Evolutionary conservation across 768 basidiomycete species (phyloP).

Genomic region (Pulveroboletus sp.): DNA sequence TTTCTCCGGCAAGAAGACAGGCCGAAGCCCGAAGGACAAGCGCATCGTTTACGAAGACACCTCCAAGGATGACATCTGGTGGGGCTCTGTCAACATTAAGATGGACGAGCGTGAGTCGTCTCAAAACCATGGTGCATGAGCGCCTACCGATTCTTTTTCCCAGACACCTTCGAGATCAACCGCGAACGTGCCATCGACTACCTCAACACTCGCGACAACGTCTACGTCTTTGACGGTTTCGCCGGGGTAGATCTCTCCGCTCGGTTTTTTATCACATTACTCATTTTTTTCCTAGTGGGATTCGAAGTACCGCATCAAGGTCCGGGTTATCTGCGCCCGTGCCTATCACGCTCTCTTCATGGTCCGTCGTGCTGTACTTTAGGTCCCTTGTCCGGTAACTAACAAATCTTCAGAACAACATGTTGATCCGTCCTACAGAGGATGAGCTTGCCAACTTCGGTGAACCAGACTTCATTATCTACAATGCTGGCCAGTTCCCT

Average conservation of each 20-base stretch:
- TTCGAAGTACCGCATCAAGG: conserved; percentile 98
- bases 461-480: conserved; percentile 99
- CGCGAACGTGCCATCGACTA: conserved; percentile 99
- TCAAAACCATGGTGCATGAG: not conserved
- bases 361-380: conserved; percentile 47
- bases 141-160: conserved; percentile 5
- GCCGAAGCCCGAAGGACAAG: conserved; percentile 97
- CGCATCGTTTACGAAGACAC: conserved; percentile 98
- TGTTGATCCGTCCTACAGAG: conserved; percentile 97
- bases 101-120: conserved; percentile 84
- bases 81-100: conserved; percentile 99
- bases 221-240: conserved; percentile 96
- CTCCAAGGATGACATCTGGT: conserved; percentile 97
- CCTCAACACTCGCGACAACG: conserved; percentile 95
- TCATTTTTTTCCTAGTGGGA: conserved; percentile 65
- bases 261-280: not conserved
- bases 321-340: conserved; percentile 96
- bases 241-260: conserved; percentile 60
- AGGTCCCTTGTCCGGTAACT: conserved; percentile 3
- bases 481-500: conserved; percentile 99
- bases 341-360: conserved; percentile 99
- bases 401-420: conserved; percentile 70
- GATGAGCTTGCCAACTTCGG: conserved; percentile 93
- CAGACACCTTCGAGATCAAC: conserved; percentile 98
- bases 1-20: conserved; percentile 99